Evolutionary conservation across 1,139 yeast genomes (phyloP).

Genomic region (Suhomyces yuchorum): DNA sequence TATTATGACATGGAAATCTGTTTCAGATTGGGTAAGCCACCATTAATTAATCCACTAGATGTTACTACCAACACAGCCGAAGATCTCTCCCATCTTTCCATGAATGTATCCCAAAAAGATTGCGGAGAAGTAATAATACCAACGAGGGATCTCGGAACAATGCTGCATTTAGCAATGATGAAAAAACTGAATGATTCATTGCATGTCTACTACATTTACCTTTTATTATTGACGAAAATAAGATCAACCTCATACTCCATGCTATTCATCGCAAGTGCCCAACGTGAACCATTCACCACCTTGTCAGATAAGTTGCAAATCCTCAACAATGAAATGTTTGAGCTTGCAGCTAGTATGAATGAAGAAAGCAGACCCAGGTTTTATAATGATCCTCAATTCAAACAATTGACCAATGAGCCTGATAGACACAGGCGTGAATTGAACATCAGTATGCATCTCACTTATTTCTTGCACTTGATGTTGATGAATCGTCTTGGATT

Average conservation of each 20-base stretch:
- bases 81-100: slow-evolving; percentile 6
- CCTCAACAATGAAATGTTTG: slow-evolving; percentile 20
- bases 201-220: slow-evolving; percentile 14
- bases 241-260: slow-evolving; percentile 32
- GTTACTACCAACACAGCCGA: slow-evolving; percentile 20
- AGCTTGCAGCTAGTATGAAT: slow-evolving; percentile 15
- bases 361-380: slow-evolving; percentile 17
- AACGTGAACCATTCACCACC: slow-evolving; percentile 14
- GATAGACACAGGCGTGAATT: slow-evolving; percentile 17
- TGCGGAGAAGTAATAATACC: background rate
- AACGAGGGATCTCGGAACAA: background rate
- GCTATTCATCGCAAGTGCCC: slow-evolving; percentile 34
- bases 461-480: slow-evolving; percentile 39
- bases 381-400: slow-evolving; percentile 20
- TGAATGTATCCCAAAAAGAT: background rate
- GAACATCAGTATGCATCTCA: slow-evolving; percentile 28
- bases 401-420: slow-evolving; percentile 4
- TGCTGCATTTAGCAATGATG: slow-evolving; percentile 1
- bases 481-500: slow-evolving; percentile 35
- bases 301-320: slow-evolving; percentile 14
- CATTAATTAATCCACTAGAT: slow-evolving; percentile 54
- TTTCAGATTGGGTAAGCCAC: slow-evolving; percentile 61
- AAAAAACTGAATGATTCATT: background rate
- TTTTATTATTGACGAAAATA: slow-evolving; percentile 28
- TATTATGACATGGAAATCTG: slow-evolving; percentile 56